A percentile compares a stretch with the other conserved stretches of the same genome.
Conservation (phyloP, 371 early-diverging fungal genomes). For the Mortierella sp. region DNA sequence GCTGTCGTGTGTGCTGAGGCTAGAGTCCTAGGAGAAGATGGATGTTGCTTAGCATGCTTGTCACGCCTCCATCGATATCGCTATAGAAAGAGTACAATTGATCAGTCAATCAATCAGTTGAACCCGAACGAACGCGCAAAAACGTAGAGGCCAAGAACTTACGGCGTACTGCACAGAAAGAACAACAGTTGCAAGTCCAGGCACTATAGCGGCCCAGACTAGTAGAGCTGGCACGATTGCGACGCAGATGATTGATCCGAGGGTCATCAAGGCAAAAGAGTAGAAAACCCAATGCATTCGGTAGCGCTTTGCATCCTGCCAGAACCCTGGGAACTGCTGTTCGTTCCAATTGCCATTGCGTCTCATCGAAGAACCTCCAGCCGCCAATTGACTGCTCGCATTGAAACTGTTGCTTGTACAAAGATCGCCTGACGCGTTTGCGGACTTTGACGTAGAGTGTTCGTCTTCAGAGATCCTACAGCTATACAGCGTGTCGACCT, state of each 20-base stretch:
- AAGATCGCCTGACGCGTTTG: neutral
- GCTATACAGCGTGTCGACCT: slow-evolving; percentile 12
- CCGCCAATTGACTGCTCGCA: neutral
- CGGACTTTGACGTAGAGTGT: neutral
- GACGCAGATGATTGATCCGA: slow-evolving; percentile 15
- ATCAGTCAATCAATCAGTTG: too few relatives aligned
- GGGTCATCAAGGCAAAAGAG: slow-evolving; percentile 11
- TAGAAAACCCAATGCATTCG: slow-evolving; percentile 34
- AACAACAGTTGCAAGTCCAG: slow-evolving; percentile 9
- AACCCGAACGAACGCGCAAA: too few relatives aligned
- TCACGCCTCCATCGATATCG: slow-evolving; percentile 36
- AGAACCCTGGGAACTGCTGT: slow-evolving; percentile 32
- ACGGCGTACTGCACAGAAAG: slow-evolving; percentile 31
- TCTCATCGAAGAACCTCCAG: neutral
- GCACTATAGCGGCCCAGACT: slow-evolving; percentile 17
- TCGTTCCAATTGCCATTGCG: too few relatives aligned
- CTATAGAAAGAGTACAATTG: slow-evolving; percentile 10
- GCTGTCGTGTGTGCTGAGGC: too few relatives aligned
- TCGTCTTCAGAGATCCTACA: slow-evolving; percentile 16
- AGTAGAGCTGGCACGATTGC: slow-evolving; percentile 23
- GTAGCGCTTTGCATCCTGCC: slow-evolving; percentile 35
- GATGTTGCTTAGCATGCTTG: slow-evolving; percentile 17
- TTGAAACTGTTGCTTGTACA: neutral
- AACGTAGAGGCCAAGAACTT: too few relatives aligned
- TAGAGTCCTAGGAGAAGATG: too few relatives aligned